Evolutionary conservation across 495 filamentous ascomycete genomes (phyloP), one percentile per base, ranked within the genome.

Genomic region (Trichocladium antarcticum): DNA sequence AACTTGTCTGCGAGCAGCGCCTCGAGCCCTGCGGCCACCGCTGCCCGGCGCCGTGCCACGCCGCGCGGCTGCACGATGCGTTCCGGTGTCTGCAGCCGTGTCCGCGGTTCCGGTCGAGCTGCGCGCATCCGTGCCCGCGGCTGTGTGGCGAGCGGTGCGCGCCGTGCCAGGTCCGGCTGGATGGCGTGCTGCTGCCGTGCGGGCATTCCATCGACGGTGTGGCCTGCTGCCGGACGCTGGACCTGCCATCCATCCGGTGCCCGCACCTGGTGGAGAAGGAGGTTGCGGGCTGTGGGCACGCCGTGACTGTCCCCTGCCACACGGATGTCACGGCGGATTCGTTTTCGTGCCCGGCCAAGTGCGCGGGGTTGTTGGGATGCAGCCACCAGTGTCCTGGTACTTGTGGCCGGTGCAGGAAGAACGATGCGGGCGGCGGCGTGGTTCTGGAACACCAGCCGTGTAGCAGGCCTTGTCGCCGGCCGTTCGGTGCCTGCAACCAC

Each of bases 11-110:
- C 51, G 69, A 65, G 5, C 64, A 71, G 44, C 68, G 80, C 28
- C 71, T 89, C n/a, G 27, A 44, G 8, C 27, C 52, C 0, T 90
- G 87, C 55, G 87, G 87, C 0, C 85, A 92, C 67, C 57, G 73
- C 0, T 94, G 87, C 57, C 57, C 65, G 17, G 75, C 74, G 27
- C 79, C 75, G 57, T 90, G 85, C 53, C 87, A 94, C 65, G 80
- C 84, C 0, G 61, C 77, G 5, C 24, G 70, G 1, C 64, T 89
- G 9, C 86, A 90, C 55, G 61, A 77, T 11, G 76, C 74, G 5
- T 74, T 82, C 16, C 60, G 61, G 16, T 92, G 85, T 53, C 61
- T 74, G 16, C 74, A 85, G 57, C 64, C 65, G 2, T 89, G 85
- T 34, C 72, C 63, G 5, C 65, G 80, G n/a, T 60, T 68, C 0